Evolutionary conservation across 371 early-diverging fungal species (phyloP), one percentile per base, ranked within the genome.

Genomic region (Syncephalastrum contaminatum): DNA sequence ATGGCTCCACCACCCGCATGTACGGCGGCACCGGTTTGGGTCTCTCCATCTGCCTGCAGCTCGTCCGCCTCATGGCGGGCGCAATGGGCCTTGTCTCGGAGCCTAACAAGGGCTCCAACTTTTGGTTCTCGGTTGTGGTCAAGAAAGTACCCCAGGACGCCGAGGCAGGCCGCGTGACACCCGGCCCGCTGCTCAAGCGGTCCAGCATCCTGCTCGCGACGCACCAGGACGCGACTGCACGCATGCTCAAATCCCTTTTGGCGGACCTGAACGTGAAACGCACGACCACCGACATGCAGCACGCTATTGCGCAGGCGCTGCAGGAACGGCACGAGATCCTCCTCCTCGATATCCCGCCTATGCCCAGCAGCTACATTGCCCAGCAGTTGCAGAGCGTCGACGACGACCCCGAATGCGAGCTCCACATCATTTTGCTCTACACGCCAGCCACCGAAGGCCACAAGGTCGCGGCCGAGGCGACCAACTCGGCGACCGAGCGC

Each of bases 11-110:
- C 0, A 83, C 83, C 0, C 77, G 55, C 3, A 73, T 70, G 67
- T 84, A 82, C 62, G 86, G 86, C 39, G 88, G 88, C 10, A 85
- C 84, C 1, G 88, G 88, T 10, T 59, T 87, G 1, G 88, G 88
- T 10, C 62, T 87, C 1, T 77, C 81, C 10, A 85, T 87, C 39
- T 81, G 82, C 46, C 56, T 80, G 4, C 78, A 81, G 48, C 48
- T 86, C 8, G 80, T 83, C 2, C 62, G 73, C 4, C 69, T 82
- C n/a, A 83, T 86, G 86, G 55, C 68, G 48, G 88, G 88, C 27
- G 62, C 63, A 13, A 67, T 86, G 14, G 64, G 65, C 1, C 85
- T 85, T 2, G 72, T 75, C 2, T 83, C 84, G 0, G 62, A 72
- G 30, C 74, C 75, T 27, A 73, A 67, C 36, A 54, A 70, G 22